Base-by-base conservation (phyloP, 2,329 filamentous ascomycete genomes). In the Graphilbum ipis-grandicollis region DNA sequence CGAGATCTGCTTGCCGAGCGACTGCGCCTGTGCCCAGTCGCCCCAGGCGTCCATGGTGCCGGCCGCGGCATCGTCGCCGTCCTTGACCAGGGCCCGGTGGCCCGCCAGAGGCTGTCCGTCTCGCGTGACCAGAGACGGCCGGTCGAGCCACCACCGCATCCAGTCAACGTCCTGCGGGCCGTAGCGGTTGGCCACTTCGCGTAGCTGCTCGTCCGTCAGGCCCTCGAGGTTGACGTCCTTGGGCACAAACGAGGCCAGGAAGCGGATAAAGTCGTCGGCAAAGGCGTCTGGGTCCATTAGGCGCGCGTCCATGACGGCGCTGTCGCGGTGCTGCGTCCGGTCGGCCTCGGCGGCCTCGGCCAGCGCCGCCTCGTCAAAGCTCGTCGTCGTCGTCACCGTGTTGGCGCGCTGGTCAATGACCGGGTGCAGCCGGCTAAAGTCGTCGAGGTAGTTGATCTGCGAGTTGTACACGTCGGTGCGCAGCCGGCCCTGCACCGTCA, bases 361-460 rank as follows among this genome's bases (percentile, higher is more conserved):
- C 26, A 5, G 6, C 26, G 26, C 5, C 26, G 26, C 26, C 26
- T 28, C 26, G 9, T 7, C 9, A 28, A 28, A 28, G 10, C 8
- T 9, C 26, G 26, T 13, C 10, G 15, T n/a, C 18, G 33, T 14
- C 15, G 54, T 58, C 52, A 57, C 55, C 33, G 55, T 58, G 40
- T 58, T 64, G 46, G 58, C 68, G 54, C 62, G 72, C 52, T 77
- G 70, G 60, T 96, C 88, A 42, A 90, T 69, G 35, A 82, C 65
- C 37, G 84, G 82, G 50, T 83, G 72, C 44, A 88, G 68, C 39
- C 69, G 68, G 41, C 79, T 72, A 50, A 93, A 79, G 55, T 93
- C 83, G 53, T 94, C 85, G 38, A 88, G 59, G 55, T 93, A 90
- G 42, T 71, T 64, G 28, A 44, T 22, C 19, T 38, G 41, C 35